A percentile compares a stretch with the other conserved stretches of the same genome.
These are phyloP conservation scores for Phytophthora foliorum DNA, from an alignment of 352 stramenopile genomes.

Conservation along the genomic window DNA sequence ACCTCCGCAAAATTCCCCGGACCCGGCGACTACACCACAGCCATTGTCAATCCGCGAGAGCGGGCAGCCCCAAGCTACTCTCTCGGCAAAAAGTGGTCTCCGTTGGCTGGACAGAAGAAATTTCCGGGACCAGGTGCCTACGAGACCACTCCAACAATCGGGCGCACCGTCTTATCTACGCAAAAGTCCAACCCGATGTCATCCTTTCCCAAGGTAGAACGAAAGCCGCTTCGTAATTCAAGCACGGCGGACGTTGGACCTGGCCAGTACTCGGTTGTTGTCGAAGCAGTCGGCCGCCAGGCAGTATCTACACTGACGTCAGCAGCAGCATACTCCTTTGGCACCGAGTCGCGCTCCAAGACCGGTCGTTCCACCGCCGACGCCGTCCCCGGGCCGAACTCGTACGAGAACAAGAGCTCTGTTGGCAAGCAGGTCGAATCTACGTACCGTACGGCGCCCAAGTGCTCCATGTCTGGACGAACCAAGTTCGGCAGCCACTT, in stretches of 20 bases:
- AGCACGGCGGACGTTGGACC: constrained; percentile 69
- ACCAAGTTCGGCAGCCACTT: constrained; percentile 86
- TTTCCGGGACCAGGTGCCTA: constrained; percentile 71
- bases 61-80: constrained; percentile 72
- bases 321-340: constrained; percentile 75
- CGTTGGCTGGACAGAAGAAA: constrained; percentile 53
- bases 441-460: constrained; percentile 68
- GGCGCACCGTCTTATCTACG: constrained; percentile 75
- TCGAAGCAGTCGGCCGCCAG: constrained; percentile 73
- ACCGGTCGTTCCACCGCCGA: constrained; percentile 36
- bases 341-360: constrained; percentile 64
- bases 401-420: constrained; percentile 69
- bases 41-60: constrained; percentile 78
- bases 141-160: constrained; percentile 66
- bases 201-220: constrained; percentile 76
- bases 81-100: constrained; percentile 80
- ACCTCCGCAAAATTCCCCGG: constrained; percentile 55
- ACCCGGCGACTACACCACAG: constrained; percentile 71
- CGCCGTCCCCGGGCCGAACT: constrained; percentile 48
- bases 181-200: constrained; percentile 69
- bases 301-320: constrained; percentile 68
- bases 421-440: constrained; percentile 77
- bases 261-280: constrained; percentile 77
- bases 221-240: constrained; percentile 62
- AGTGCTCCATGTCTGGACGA: constrained; percentile 79